Conservation (phyloP, 1,139 yeast species). For the Hansenula lynferdii region DNA sequence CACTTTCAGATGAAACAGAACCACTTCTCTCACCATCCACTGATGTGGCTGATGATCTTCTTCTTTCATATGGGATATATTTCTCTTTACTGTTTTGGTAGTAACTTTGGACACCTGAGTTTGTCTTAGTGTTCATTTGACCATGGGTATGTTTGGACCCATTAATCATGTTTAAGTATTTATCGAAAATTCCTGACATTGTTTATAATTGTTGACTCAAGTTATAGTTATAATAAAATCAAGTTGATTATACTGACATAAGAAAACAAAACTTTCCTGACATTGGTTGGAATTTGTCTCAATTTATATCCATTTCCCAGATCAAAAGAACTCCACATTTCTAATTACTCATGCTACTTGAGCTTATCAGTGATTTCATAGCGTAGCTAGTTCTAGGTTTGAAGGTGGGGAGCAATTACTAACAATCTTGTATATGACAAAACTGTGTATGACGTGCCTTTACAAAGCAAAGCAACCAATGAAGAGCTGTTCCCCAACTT, state of each 20-base stretch:
- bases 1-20: constrained; percentile 2
- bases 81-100: constrained; percentile 15
- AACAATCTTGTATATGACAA: too few relatives aligned
- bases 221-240: too few relatives aligned
- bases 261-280: constrained; percentile 22
- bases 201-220: too few relatives aligned
- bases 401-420: too few relatives aligned
- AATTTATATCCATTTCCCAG: constrained; percentile 22
- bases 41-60: constrained; percentile 12
- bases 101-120: constrained; percentile 11
- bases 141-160: constrained; percentile 12
- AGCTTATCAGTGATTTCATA: too few relatives aligned
- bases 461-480: too few relatives aligned
- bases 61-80: constrained; percentile 12
- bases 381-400: too few relatives aligned
- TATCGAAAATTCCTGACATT: constrained; percentile 24
- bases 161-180: constrained; percentile 20
- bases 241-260: too few relatives aligned
- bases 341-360: too few relatives aligned
- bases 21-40: constrained; percentile 5
- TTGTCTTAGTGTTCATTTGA: constrained; percentile 15
- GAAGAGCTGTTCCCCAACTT: too few relatives aligned
- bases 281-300: constrained; percentile 23
- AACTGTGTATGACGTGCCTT: too few relatives aligned
- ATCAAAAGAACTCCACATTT: constrained; percentile 27